Conservation (phyloP, 2,329 filamentous ascomycete genomes). For the Tolypocladium endophyticum region DNA sequence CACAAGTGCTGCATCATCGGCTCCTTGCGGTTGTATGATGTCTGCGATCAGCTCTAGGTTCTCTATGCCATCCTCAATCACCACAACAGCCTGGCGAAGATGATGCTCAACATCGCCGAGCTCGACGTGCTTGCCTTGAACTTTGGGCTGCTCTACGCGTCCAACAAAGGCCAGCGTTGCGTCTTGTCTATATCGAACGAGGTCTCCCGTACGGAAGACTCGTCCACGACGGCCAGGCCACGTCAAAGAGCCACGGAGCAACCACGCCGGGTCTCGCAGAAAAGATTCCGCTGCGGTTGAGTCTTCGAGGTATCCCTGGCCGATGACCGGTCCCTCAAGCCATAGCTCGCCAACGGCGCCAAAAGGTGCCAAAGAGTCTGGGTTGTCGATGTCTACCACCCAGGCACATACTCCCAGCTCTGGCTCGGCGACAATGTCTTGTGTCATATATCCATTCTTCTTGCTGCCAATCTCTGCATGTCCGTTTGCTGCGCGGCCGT, state of each 20-base stretch:
- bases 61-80: neutral
- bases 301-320: constrained; percentile 8
- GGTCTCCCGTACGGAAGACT: constrained; percentile 36
- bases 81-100: neutral
- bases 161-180: constrained; percentile 30
- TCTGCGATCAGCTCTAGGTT: constrained; percentile 3
- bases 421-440: neutral
- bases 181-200: constrained; percentile 26
- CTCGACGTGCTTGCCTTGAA: constrained; percentile 42
- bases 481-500: neutral
- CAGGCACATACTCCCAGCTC: constrained; percentile 4
- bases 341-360: constrained; percentile 9
- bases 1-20: constrained; percentile 2
- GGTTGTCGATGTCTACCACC: constrained; percentile 7
- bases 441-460: neutral
- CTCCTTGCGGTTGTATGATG: constrained; percentile 1
- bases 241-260: constrained; percentile 1
- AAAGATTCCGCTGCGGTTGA: constrained; percentile 12
- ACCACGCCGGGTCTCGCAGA: constrained; percentile 2
- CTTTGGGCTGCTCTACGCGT: constrained; percentile 41
- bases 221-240: constrained; percentile 6
- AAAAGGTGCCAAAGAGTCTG: constrained; percentile 6
- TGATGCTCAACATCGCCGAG: constrained; percentile 15
- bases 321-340: constrained; percentile 11
- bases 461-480: neutral